Conservation (phyloP, 306 rosid genomes). For the Prunus persica region DNA sequence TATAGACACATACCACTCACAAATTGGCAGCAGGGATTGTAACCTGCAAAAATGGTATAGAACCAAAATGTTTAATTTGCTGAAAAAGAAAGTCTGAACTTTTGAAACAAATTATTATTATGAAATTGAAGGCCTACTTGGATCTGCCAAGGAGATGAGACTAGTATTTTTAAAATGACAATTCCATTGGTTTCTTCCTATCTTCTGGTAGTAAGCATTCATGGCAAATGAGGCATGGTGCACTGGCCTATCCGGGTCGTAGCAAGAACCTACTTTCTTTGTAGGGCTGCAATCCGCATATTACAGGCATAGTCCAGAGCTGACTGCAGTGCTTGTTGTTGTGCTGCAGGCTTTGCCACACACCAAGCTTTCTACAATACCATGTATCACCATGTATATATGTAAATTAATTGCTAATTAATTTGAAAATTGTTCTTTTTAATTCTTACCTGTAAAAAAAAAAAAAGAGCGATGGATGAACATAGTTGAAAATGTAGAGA, state of each 20-base stretch:
- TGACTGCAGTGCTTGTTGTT: not conserved
- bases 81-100: not conserved
- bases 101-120: not conserved
- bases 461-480: not conserved
- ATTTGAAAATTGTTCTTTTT: not conserved
- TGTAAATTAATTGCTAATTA: too few species aligned
- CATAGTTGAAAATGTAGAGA: not conserved
- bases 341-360: conserved; percentile 21
- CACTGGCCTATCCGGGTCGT: conserved; percentile 20
- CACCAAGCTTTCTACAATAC: conserved; percentile 26
- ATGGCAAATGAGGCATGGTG: conserved; percentile 24
- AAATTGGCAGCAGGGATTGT: not conserved
- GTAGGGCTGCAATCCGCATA: conserved; percentile 15
- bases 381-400: not conserved
- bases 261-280: conserved; percentile 23
- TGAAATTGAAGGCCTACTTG: conserved; percentile 11
- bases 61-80: not conserved
- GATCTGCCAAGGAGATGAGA: conserved; percentile 21
- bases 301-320: conserved; percentile 15
- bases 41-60: not conserved
- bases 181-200: conserved; percentile 16
- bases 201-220: conserved; percentile 21
- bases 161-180: conserved; percentile 12
- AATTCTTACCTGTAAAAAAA: not conserved
- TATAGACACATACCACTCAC: too few species aligned